Evolutionary conservation across 176 grass and related monocot genomes (phyloP), one percentile per base, ranked within the genome.

Genomic region (Pontederia paniculata): DNA sequence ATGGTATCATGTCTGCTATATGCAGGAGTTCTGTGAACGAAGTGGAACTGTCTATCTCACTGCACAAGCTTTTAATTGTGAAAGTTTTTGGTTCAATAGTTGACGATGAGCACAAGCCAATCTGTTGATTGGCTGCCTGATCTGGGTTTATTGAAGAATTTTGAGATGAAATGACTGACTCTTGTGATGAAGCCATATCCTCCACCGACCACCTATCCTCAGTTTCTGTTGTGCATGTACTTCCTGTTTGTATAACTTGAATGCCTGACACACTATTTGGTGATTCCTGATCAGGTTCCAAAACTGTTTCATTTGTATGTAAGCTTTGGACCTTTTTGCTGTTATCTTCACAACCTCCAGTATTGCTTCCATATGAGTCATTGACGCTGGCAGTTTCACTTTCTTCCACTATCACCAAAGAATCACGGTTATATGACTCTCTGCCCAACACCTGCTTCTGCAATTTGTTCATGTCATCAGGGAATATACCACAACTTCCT

Each of bases 341-440:
- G 58, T 58, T 58, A 59, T 47, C 45, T 73, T 45, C 48, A 17
- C 48, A 47, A 67, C 28, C 52, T 57, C 66, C 66, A 58, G 76
- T 70, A 65, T 50, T 75, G 48, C 74, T 81, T n/a, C 67, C 74
- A n/a, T 78, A 68, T 49, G 82, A 79, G 63, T 83, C 74, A 10
- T 88, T 84, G 57, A 70, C 71, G 15, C 74, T 77, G n/a, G 62
- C 77, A 58, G 63, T 70, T 79, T 94, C 83, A 55, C 79, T 84
- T 73, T 79, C 81, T 60, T 76, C 75, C 62, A 69, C 68, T 46
- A 45, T 81, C 31, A 69, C 18, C 22, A 80, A 55, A 73, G 79
- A 84, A 22, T 68, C 65, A 55, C 48, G 49, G 7, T 72, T 52
- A 64, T 59, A 43, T 47, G 68, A 69, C 63, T 88, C 89, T 88